Percentiles rank a stretch among this genome's conserved stretches.
phyloP scores from a whole-genome alignment of 106 monocot genomes.

The Allium cepa region DNA sequence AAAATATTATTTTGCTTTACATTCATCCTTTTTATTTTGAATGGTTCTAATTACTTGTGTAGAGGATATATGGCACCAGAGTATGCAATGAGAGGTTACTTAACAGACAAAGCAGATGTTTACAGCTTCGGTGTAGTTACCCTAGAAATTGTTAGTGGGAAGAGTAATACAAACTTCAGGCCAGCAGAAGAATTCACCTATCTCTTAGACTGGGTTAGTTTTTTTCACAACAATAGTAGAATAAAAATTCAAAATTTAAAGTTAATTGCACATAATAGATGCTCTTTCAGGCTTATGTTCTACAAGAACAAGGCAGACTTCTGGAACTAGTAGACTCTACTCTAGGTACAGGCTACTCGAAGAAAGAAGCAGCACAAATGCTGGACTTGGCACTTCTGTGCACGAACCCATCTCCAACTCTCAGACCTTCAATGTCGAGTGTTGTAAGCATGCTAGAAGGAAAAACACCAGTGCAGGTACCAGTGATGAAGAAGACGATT shows the following conservation, averaged over 20 bases:
- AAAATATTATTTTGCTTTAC: background rate
- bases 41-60: background rate
- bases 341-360: slow-evolving; percentile 11
- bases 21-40: too few relatives aligned
- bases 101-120: slow-evolving; percentile 68
- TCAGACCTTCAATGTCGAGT: slow-evolving; percentile 16
- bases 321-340: slow-evolving; percentile 12
- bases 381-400: slow-evolving; percentile 13
- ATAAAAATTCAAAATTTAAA: too few relatives aligned
- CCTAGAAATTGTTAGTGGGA: slow-evolving; percentile 52
- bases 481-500: background rate
- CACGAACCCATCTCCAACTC: slow-evolving; percentile 18
- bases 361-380: slow-evolving; percentile 11
- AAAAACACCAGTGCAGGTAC: slow-evolving; percentile 5
- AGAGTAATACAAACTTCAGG: slow-evolving; percentile 34
- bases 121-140: slow-evolving; percentile 64
- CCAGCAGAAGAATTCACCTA: slow-evolving; percentile 46
- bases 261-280: too few relatives aligned
- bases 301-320: slow-evolving; percentile 17
- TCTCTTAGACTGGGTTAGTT: slow-evolving; percentile 53
- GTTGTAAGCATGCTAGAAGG: slow-evolving; percentile 10
- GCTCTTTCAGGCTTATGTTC: slow-evolving; percentile 17
- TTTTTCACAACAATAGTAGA: too few relatives aligned
- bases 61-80: slow-evolving; percentile 66
- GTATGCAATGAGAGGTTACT: slow-evolving; percentile 61